Conservation (phyloP, 805 yeast genomes). For the Maudiozyma turicensis region DNA sequence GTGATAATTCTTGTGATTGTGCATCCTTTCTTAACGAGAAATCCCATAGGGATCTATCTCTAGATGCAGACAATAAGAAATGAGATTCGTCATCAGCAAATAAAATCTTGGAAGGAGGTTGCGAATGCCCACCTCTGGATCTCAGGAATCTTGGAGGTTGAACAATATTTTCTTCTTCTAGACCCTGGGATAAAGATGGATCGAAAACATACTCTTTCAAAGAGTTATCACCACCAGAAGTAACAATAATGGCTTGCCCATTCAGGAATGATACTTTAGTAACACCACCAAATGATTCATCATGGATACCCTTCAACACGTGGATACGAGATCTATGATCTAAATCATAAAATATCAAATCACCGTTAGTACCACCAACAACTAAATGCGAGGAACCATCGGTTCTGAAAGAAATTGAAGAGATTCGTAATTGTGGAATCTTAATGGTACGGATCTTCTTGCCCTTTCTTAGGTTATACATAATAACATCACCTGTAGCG, state of each 20-base stretch:
- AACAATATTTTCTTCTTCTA: slow-evolving; percentile 41
- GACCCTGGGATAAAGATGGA: slow-evolving; percentile 60
- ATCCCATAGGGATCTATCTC: slow-evolving; percentile 80
- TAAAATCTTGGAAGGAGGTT: slow-evolving; percentile 67
- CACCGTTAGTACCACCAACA: slow-evolving; percentile 71
- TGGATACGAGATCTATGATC: slow-evolving; percentile 66
- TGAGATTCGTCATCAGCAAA: slow-evolving; percentile 81
- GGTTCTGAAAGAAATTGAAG: slow-evolving; percentile 75
- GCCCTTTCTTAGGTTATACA: slow-evolving; percentile 63
- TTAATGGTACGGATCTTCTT: slow-evolving; percentile 42
- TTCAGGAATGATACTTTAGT: slow-evolving; percentile 64
- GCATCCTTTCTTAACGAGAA: slow-evolving; percentile 93
- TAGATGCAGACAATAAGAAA: slow-evolving; percentile 74
- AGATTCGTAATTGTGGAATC: slow-evolving; percentile 33
- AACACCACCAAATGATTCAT: slow-evolving; percentile 67
- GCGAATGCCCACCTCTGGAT: slow-evolving; percentile 95
- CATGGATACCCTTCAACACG: slow-evolving; percentile 61
- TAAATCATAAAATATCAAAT: slow-evolving; percentile 76
- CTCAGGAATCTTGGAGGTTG: slow-evolving; percentile 87
- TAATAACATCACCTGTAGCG: slow-evolving; percentile 50
- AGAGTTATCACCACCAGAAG: slow-evolving; percentile 85
- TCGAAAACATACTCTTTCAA: slow-evolving; percentile 89
- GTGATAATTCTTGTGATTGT: slow-evolving; percentile 89
- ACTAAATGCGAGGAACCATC: slow-evolving; percentile 83
- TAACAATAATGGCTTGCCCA: slow-evolving; percentile 85